Conservation (phyloP, 768 basidiomycete species). For the Collybia sordida region DNA sequence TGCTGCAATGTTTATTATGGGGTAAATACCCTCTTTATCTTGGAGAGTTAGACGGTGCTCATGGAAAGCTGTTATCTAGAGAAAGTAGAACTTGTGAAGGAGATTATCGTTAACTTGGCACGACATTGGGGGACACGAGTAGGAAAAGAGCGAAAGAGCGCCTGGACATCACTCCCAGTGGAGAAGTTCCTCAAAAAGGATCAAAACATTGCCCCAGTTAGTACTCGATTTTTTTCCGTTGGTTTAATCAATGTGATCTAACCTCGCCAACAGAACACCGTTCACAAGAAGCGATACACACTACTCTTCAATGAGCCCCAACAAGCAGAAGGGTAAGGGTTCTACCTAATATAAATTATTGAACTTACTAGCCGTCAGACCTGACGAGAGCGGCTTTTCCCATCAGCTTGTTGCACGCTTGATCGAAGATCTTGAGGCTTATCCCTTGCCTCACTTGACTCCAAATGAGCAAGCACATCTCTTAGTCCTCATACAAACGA, state of each 20-base stretch:
- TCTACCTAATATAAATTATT: not conserved
- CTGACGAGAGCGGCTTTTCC: conserved; percentile 59
- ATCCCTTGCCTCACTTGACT: conserved; percentile 69
- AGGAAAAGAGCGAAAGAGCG: conserved; percentile 17
- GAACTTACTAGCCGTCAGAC: conserved; percentile 28
- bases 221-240: conserved; percentile 1
- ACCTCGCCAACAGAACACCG: conserved; percentile 1
- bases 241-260: conserved; percentile 6
- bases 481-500: conserved; percentile 81
- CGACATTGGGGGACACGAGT: conserved; percentile 31
- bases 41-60: not conserved
- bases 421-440: conserved; percentile 60
- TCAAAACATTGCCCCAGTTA: conserved; percentile 14
- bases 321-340: conserved; percentile 44
- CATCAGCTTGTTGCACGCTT: conserved; percentile 59
- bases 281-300: conserved; percentile 42
- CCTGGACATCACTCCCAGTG: conserved; percentile 54
- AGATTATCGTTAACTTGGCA: conserved; percentile 70
- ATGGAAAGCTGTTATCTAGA: conserved; percentile 39
- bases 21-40: conserved; percentile 39
- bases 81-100: conserved; percentile 83
- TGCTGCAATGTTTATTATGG: conserved; percentile 91
- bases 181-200: conserved; percentile 54
- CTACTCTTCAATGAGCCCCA: conserved; percentile 52
- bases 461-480: conserved; percentile 83